Evolutionary conservation across 148 eudicot species (phyloP).

Genomic region (Persicaria maculosa): DNA sequence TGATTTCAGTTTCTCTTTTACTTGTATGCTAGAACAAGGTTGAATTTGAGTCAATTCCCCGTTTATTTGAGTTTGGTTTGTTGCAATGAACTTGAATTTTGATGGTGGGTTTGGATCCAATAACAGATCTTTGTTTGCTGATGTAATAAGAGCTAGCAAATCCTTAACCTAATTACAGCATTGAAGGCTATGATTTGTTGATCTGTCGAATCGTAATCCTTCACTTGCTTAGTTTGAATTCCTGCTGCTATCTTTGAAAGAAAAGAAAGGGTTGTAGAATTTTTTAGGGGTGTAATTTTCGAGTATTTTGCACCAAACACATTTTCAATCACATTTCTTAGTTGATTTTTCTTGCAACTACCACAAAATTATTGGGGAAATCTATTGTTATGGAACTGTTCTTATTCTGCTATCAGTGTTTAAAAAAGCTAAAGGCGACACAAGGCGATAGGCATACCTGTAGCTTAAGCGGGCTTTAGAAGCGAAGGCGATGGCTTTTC

Average conservation of each 20-base stretch:
- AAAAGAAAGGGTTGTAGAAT: no score
- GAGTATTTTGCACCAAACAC: no score
- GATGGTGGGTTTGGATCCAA: neutral
- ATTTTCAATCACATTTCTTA: neutral
- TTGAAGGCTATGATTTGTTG: neutral
- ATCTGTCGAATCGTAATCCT: neutral
- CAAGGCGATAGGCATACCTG: no score
- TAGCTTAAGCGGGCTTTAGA: no score
- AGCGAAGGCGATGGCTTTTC: no score
- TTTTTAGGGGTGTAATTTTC: no score
- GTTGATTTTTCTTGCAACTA: neutral
- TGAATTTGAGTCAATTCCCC: neutral
- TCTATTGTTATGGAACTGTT: neutral
- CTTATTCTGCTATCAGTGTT: neutral
- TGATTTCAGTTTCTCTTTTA: neutral
- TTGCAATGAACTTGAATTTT: neutral
- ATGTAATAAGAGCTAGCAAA: neutral
- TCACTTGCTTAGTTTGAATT: neutral
- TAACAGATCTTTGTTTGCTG: neutral
- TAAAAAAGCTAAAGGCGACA: no score
- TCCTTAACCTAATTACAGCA: neutral
- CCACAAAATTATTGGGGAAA: neutral
- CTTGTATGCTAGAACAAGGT: neutral
- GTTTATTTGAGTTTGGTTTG: neutral
- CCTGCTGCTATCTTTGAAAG: no score